Base-by-base conservation (phyloP, 495 filamentous ascomycete species). In the Penicillium lividum region DNA sequence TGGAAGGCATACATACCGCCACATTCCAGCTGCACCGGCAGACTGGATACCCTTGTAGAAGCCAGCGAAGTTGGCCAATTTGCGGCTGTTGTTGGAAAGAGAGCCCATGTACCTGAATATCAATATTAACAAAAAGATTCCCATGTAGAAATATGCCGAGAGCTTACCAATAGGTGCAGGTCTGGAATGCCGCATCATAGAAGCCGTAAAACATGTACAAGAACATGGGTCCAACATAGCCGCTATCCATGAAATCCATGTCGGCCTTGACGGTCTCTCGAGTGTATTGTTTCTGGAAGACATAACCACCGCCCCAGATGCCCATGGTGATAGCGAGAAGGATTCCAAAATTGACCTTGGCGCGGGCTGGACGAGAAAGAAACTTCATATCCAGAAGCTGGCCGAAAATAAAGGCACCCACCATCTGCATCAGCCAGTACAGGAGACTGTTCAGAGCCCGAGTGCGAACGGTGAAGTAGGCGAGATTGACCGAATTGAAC, bases 21-120 rank as follows among this genome's bases (percentile, higher is more conserved):
- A 97, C 67, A 89, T 90, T 48, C 93, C 83, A n/a, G 92, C 93
- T 7, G 86, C 85, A 59, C 92, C 93, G n/a, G 91, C 92, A 30
- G 90, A 94, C 74, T 97, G 93, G 64, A 98, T 89, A n/a, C 90
- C 91, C 68, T 97, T 97, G 82, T 96, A 97, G 80, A 93, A 97
- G 53, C 93, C 93, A 33, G 91, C 86, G 65, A 94, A 89, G 77
- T 97, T 96, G 75, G 93, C 93, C 22, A 93, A 81, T 67, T 92
- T 95, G 67, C 92, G 89, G 59, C 88, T 84, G 47, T 94, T 95
- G 80, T 98, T 97, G 65, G 86, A 90, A 31, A 96, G 80, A 16
- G 92, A 86, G 34, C 93, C 93, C 89, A 98, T 96, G 75, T 89
- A 90, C 89, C 88, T 92, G 59, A 7, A 38, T 2, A 16, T 16